These are phyloP conservation scores for Alternaria novae-zelandiae DNA, from an alignment of 2,329 filamentous ascomycete genomes.

Conservation along the genomic window DNA sequence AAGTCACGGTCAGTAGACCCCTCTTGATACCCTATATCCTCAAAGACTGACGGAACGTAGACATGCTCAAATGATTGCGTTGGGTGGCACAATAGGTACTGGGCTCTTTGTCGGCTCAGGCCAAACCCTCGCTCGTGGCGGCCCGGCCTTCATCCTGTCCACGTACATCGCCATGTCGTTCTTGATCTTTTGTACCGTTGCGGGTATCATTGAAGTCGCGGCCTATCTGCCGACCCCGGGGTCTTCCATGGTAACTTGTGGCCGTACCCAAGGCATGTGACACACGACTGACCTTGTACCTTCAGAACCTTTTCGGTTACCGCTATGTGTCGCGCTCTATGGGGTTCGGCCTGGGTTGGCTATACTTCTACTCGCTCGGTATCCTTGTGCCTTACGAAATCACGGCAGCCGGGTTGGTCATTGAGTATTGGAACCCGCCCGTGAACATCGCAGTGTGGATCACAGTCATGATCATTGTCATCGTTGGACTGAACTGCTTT, in stretches of 20 bases:
- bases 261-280: background rate
- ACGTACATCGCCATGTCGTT: constrained; percentile 41
- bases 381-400: constrained; percentile 45
- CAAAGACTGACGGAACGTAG: constrained; percentile 52
- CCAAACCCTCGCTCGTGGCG: constrained; percentile 53
- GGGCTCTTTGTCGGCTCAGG: constrained; percentile 67
- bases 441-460: constrained; percentile 47
- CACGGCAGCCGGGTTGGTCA: constrained; percentile 46
- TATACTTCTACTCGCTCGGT: constrained; percentile 40
- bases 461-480: constrained; percentile 44
- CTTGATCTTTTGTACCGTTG: constrained; percentile 35
- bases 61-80: constrained; percentile 65
- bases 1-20: constrained; percentile 45
- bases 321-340: constrained; percentile 68
- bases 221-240: constrained; percentile 66
- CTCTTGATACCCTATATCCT: background rate
- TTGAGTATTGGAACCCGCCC: constrained; percentile 46
- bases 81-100: constrained; percentile 66
- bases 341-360: constrained; percentile 36
- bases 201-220: constrained; percentile 54
- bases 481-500: constrained; percentile 45
- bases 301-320: constrained; percentile 53
- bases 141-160: constrained; percentile 37
- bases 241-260: constrained; percentile 50
- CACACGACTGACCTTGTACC: background rate